These are phyloP conservation scores for Kuraishia cidri DNA, from an alignment of 805 yeast genomes.

Conservation along the genomic window DNA sequence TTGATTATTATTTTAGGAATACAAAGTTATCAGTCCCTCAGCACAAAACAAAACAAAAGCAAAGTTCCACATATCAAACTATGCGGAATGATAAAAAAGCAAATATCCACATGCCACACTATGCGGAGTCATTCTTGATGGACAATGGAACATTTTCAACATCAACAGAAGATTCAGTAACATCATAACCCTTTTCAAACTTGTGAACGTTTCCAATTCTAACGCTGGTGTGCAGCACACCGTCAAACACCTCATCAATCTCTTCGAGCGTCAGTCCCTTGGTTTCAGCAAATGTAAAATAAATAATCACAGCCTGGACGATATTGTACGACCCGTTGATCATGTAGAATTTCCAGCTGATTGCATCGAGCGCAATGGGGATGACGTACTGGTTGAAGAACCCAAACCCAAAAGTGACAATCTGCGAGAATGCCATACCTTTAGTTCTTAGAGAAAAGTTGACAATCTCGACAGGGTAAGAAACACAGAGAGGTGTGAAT, in stretches of 20 bases:
- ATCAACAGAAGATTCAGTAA: too few species aligned
- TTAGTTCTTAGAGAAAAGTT: conserved; percentile 14
- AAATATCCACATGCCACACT: too few species aligned
- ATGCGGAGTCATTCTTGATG: too few species aligned
- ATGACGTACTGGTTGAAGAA: conserved; percentile 15
- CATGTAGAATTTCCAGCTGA: conserved; percentile 14
- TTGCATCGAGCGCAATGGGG: conserved; percentile 19
- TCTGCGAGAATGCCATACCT: conserved; percentile 16
- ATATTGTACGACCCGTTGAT: conserved; percentile 14
- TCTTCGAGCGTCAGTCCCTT: conserved; percentile 17
- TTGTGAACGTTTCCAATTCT: too few species aligned
- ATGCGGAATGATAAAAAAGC: too few species aligned
- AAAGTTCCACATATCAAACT: too few species aligned
- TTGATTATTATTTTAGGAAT: too few species aligned
- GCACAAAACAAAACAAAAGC: too few species aligned
- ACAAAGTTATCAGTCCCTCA: too few species aligned
- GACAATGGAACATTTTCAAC: too few species aligned
- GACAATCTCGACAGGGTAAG: conserved; percentile 16
- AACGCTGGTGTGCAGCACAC: background rate
- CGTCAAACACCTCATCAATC: conserved; percentile 15
- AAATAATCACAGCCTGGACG: conserved; percentile 12
- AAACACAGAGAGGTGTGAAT: conserved; percentile 15
- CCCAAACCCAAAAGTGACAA: conserved; percentile 14
- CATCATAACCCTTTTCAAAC: too few species aligned
- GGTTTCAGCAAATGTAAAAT: conserved; percentile 16